Base-by-base conservation (phyloP, 1,284 basidiomycete species). In the Tausonia pullulans region DNA sequence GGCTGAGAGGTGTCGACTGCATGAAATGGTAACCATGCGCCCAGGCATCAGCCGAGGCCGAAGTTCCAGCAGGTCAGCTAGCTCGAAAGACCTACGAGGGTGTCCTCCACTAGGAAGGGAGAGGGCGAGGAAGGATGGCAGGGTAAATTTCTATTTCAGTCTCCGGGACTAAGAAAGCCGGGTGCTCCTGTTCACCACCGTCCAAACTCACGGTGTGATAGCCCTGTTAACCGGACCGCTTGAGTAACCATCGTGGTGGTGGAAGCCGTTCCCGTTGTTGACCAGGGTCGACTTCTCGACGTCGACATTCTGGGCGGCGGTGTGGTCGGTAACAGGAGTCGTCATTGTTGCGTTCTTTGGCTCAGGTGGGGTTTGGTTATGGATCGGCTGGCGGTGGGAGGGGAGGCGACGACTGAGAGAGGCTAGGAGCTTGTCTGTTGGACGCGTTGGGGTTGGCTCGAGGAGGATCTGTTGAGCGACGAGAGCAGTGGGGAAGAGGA, bases 1-100 rank as follows among this genome's bases (percentile, higher is more conserved):
- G 58, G 61, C 58, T 63, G 62, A 3, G 58, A 57, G 40, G 61
- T 67, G 48, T 63, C 61, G 27, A 67, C 65, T 58, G 46, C 13
- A 27, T 27, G 27, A 27, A 27, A 27, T 27, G 27, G 27, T 27
- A 27, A 27, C 27, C 27, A 27, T 2, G 27, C 27, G 27, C 27
- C 27, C 27, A 2, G 27, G 27, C 27, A 27, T 27, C 27, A 27
- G 27, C 27, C 27, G 27, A 27, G 27, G 27, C 27, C 27, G 27
- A 27, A 27, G 27, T 27, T 27, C 27, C 27, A 27, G 27, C 27
- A 27, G 27, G 27, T 27, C 27, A 27, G 27, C 27, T 27, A 27
- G 27, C 27, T 27, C 27, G 27, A 27, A 27, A 27, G 27, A 27
- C 27, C 27, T 27, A 27, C 27, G 27, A 27, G 27, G 27, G 27